Percentiles rank a stretch among this genome's conserved stretches.
phyloP scores from a whole-genome alignment of 176 grass and related monocot species.

The Alloteropsis semialata region DNA sequence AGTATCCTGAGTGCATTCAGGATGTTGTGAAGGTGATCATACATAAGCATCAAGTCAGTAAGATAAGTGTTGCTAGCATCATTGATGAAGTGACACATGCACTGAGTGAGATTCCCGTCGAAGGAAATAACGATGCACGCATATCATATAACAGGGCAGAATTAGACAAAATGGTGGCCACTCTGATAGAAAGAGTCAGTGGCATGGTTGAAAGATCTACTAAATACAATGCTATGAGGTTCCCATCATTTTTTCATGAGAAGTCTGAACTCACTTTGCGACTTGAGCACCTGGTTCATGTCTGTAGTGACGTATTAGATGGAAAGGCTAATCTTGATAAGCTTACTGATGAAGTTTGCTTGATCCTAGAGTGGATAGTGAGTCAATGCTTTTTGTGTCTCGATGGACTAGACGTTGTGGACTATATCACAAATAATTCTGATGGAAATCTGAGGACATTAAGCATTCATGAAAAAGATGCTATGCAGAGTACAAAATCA shows the following conservation, averaged over 20 bases:
- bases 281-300: constrained; percentile 34
- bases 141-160: constrained; percentile 9
- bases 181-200: constrained; percentile 22
- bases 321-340: constrained; percentile 39
- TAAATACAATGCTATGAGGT: constrained; percentile 23
- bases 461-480: constrained; percentile 10
- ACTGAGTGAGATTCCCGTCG: constrained; percentile 25
- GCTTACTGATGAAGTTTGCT: constrained; percentile 35
- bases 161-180: constrained; percentile 21
- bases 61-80: constrained; percentile 42
- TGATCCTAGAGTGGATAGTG: constrained; percentile 45
- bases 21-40: constrained; percentile 60
- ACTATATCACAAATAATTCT: constrained; percentile 20
- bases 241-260: constrained; percentile 17
- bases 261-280: constrained; percentile 37
- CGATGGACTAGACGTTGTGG: constrained; percentile 30
- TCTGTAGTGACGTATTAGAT: constrained; percentile 41
- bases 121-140: neutral
- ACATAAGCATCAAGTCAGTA: constrained; percentile 51
- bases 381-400: constrained; percentile 33
- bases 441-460: constrained; percentile 27
- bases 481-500: neutral
- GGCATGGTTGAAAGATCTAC: constrained; percentile 22
- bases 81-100: constrained; percentile 56
- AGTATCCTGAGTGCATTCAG: constrained; percentile 47